phyloP scores from a whole-genome alignment of 139 green algal genomes.

The Mesotaenium endlicherianum region DNA sequence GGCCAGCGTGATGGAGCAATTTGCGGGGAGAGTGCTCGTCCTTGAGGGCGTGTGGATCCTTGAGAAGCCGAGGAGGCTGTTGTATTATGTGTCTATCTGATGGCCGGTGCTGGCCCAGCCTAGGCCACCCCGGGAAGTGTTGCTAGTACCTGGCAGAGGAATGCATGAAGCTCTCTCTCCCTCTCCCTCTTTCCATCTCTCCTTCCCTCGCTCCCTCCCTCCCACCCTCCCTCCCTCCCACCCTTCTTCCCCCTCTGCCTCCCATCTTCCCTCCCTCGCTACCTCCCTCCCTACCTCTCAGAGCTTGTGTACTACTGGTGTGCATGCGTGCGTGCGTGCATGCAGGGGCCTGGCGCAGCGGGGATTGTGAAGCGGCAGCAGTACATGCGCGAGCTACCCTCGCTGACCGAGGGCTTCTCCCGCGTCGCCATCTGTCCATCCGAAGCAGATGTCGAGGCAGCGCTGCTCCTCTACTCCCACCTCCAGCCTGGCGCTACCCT shows the following conservation, averaged over 20 bases:
- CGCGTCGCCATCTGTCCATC: conserved; percentile 22
- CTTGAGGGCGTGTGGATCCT: too few relatives aligned
- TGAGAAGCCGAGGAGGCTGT: too few relatives aligned
- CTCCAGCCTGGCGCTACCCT: neutral
- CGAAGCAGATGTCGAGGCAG: conserved; percentile 50
- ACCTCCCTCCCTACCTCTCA: neutral
- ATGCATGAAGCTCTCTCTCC: neutral
- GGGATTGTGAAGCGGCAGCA: neutral
- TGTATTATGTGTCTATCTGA: too few relatives aligned
- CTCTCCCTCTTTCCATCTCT: neutral
- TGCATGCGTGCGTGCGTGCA: neutral
- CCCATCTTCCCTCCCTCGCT: too few relatives aligned
- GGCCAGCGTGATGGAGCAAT: too few relatives aligned
- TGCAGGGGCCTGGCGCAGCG: conserved; percentile 12
- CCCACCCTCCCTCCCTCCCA: neutral
- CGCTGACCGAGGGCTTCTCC: conserved; percentile 24
- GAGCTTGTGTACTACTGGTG: neutral
- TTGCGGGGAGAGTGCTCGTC: too few relatives aligned
- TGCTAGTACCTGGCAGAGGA: neutral
- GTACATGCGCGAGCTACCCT: neutral
- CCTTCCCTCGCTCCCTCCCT: neutral
- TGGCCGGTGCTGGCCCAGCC: too few relatives aligned
- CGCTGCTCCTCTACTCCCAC: conserved; percentile 41
- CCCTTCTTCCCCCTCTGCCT: neutral
- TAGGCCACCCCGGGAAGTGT: too few relatives aligned